Base-by-base conservation (phyloP, 441 rosid species). In the Pelargonium citronellum region DNA sequence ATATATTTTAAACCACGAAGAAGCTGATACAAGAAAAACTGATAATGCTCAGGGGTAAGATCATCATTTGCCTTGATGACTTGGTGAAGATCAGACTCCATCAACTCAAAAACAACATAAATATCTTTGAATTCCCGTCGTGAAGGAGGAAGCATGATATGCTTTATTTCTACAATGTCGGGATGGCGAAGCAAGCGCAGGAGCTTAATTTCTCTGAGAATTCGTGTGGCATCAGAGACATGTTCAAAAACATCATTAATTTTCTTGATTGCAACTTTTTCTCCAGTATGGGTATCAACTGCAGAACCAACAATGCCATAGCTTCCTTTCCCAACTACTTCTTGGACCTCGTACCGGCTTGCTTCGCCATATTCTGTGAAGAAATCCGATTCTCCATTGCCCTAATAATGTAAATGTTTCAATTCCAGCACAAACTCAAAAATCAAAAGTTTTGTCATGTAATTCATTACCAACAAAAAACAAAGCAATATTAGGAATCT, bases 1-100 rank as follows among this genome's bases (percentile, higher is more conserved):
- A 77, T 77, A 69, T 77, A 77, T 68, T 95, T 95, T 78, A 92
- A 72, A 30, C 95, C 98, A 10, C 99, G 96, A 53, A 95, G 86
- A 87, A 95, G 84, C 82, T 92, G 99, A 78, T 92, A 95, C 70
- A 95, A 94, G 69, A 95, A 95, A 80, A 95, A 95, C 69, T 95
- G 99, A 62, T 89, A 92, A 74, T 95, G 99, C 71, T 95, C 98
- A 20, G 81, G 83, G 0, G 97, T 95, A 83, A 95, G 86, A 60
- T 95, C 99, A 77, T 92, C 97, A 73, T 92, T 95, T 67, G 99
- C 98, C 82, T 95, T 95, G 78, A 95, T 92, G 74, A 95, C 99
- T 77, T 95, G 99, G 69, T 95, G 99, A 70, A 95, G 92, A 78
- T 95, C 99, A 7, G 99, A 95, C 78, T 95, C 99, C 99, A 95